Base-by-base conservation (phyloP, 1,139 yeast species). In the Nadsonia commutata region DNA sequence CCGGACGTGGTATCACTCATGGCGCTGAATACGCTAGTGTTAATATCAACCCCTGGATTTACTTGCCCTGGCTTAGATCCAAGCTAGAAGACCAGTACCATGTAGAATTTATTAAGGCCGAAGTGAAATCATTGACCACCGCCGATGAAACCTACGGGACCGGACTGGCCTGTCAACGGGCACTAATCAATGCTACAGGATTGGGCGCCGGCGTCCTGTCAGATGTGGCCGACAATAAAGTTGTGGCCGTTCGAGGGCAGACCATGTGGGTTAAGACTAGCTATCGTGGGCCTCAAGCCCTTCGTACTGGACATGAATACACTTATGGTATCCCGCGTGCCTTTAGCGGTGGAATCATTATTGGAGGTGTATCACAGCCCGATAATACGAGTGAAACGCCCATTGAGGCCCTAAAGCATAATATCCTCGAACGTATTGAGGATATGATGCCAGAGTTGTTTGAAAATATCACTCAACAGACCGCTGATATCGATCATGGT, bases 351-450 rank as follows among this genome's bases (percentile, higher is more conserved):
- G 84, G 82, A 0, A 61, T 75, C 4, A 76, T 80, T 41, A 56
- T 80, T 11, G 88, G 88, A 2, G 88, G 86, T 3, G 77, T 84
- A 0, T 78, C 78, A 48, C 79, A 75, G 49, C 55, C 65, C 1
- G 56, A 62, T 19, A 74, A 69, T 42, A 46, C 49, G 1, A 51
- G 52, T 11, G 56, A 56, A 0, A 48, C 47, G 16, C 66, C 71
- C 3, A 64, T 68, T 38, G 64, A 59, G 3, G 56, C 56, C 2
- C 82, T 78, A 47, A 72, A 80, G 0, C 43, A 58, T 3, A 62
- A 57, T 1, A 55, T 80, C 33, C 55, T 71, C 17, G 49, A 49
- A 3, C 62, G 77, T 47, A 84, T 74, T 0, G 55, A 55, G n/a
- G 51, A 49, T 2, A 57, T 70, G 18, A 78, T 64, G 49, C 85